Percentiles rank a stretch among this genome's conserved stretches.
Evolutionary conservation across 2,329 filamentous ascomycete species (phyloP).

Genomic region (Macrophomina phaseolina): DNA sequence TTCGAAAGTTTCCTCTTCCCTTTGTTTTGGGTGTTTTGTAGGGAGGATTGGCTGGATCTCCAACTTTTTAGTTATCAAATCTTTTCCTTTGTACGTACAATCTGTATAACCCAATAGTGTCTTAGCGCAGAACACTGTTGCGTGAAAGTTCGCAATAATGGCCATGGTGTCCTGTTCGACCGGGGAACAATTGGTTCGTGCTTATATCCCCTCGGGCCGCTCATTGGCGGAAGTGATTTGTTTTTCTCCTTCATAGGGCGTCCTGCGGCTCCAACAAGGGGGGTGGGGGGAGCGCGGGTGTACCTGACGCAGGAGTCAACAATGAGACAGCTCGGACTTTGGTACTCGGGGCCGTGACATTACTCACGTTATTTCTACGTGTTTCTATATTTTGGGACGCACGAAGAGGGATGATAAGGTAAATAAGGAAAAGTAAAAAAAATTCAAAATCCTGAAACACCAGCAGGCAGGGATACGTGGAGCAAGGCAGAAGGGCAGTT

Average conservation of each 20-base stretch:
- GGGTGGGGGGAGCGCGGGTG: background rate
- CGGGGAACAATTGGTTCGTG: no score
- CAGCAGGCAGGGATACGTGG: background rate
- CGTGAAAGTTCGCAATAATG: background rate
- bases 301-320: background rate
- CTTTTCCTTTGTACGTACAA: conserved; percentile 23
- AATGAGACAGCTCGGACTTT: conserved; percentile 4
- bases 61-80: conserved; percentile 6
- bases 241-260: background rate
- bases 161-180: no score
- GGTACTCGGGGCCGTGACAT: background rate
- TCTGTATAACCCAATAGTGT: conserved; percentile 24
- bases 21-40: conserved; percentile 17
- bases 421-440: background rate
- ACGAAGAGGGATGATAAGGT: background rate
- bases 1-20: background rate
- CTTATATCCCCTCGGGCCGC: background rate
- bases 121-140: conserved; percentile 20
- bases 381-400: background rate
- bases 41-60: conserved; percentile 17
- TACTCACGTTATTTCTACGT: background rate
- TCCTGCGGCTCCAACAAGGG: background rate
- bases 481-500: background rate
- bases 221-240: background rate
- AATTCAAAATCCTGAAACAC: conserved; percentile 19